A percentile compares a stretch with the other conserved stretches of the same genome.
These are phyloP conservation scores for Pythium insidiosum DNA, from an alignment of 352 stramenopile genomes.

Conservation along the genomic window DNA sequence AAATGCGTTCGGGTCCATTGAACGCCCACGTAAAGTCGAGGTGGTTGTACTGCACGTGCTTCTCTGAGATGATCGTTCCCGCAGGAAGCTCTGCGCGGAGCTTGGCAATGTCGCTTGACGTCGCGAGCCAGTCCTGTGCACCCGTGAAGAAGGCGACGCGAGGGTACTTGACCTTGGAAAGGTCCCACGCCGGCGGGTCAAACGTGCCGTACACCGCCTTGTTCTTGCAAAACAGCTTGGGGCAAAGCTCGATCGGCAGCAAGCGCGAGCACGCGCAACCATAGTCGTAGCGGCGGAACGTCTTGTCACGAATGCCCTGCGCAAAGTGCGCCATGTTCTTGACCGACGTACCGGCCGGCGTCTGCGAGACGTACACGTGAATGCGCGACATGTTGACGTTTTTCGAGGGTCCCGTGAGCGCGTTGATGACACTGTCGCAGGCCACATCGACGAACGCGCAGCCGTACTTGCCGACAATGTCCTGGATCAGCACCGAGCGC, in stretches of 20 bases:
- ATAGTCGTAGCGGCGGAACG: conserved; percentile 54
- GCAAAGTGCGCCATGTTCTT: conserved; percentile 63
- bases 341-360: conserved; percentile 43
- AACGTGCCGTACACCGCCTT: conserved; percentile 37
- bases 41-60: conserved; percentile 44
- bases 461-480: conserved; percentile 27
- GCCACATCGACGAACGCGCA: conserved; percentile 33
- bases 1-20: conserved; percentile 45
- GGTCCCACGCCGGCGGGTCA: conserved; percentile 28
- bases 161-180: conserved; percentile 37
- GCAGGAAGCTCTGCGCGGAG: conserved; percentile 29
- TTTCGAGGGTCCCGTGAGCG: conserved; percentile 27
- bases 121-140: conserved; percentile 41
- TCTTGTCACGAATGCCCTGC: conserved; percentile 50
- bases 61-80: conserved; percentile 43
- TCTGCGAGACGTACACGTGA: conserved; percentile 63
- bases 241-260: conserved; percentile 30
- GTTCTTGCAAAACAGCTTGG: conserved; percentile 42
- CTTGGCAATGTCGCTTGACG: conserved; percentile 30
- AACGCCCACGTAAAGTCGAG: conserved; percentile 68
- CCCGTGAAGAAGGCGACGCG: conserved; percentile 43
- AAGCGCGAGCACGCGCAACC: conserved; percentile 30
- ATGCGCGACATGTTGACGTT: conserved; percentile 46
- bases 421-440: conserved; percentile 32
- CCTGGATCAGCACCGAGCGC: conserved; percentile 36